Evolutionary conservation across 1,284 basidiomycete genomes (phyloP).

Genomic region (Somion occarium): DNA sequence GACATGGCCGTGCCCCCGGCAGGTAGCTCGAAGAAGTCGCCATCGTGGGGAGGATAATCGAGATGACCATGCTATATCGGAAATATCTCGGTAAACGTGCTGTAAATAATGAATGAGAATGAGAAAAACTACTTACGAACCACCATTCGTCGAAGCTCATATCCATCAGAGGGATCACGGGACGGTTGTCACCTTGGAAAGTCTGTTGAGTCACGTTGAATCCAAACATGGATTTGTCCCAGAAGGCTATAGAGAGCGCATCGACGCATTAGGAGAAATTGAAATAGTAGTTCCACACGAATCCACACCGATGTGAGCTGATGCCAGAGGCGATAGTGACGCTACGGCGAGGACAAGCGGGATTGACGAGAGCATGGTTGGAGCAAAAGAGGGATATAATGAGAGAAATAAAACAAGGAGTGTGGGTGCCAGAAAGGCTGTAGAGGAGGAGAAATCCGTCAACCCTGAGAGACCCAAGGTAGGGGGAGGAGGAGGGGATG

Average conservation of each 20-base stretch:
- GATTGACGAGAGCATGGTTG: slow-evolving; percentile 19
- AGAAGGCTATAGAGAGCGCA: slow-evolving; percentile 26
- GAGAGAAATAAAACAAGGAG: slow-evolving; percentile 2
- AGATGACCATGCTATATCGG: slow-evolving; percentile 43
- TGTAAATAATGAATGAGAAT: not conserved
- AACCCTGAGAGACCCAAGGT: not conserved
- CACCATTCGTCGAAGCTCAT: slow-evolving; percentile 63
- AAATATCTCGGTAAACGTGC: not conserved
- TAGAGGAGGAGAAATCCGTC: not conserved
- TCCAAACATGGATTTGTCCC: slow-evolving; percentile 36
- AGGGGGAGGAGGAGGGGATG: slow-evolving; percentile 5
- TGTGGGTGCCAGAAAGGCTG: slow-evolving; percentile 6
- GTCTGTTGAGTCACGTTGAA: slow-evolving; percentile 53
- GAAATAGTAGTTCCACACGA: not conserved
- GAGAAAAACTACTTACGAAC: slow-evolving; percentile 37
- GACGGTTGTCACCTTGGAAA: slow-evolving; percentile 51
- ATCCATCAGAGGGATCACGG: slow-evolving; percentile 49
- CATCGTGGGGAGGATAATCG: slow-evolving; percentile 48
- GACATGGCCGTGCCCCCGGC: slow-evolving; percentile 49
- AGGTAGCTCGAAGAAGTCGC: slow-evolving; percentile 56
- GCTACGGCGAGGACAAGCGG: slow-evolving; percentile 20
- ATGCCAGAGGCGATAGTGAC: slow-evolving; percentile 20
- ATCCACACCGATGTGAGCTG: slow-evolving; percentile 17
- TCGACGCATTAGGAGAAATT: too few species aligned
- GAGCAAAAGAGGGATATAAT: not conserved